A percentile compares a stretch with the other conserved stretches of the same genome.
Evolutionary conservation across 805 yeast species (phyloP).

Genomic region (Pichia californica): DNA sequence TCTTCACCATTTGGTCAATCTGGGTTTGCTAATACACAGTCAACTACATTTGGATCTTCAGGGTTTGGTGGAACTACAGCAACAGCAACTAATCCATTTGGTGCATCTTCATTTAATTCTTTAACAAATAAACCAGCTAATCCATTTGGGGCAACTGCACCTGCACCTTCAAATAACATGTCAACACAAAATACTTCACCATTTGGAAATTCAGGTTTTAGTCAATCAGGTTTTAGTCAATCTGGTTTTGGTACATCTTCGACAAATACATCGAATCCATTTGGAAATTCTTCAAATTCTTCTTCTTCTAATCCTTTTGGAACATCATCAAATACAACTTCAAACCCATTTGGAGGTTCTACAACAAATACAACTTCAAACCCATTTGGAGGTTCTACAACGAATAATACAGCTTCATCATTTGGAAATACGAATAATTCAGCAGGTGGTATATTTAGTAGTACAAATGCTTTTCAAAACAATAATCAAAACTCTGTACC

Average conservation of each 20-base stretch:
- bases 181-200: too few species aligned
- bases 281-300: constrained; percentile 2
- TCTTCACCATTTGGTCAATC: neutral
- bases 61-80: constrained; percentile 14
- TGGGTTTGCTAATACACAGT: neutral
- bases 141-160: constrained; percentile 1
- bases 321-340: constrained; percentile 23
- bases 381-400: neutral
- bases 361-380: neutral
- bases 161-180: constrained; percentile 7
- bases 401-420: neutral
- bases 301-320: constrained; percentile 10
- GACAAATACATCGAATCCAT: constrained; percentile 6
- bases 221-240: constrained; percentile 7
- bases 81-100: neutral
- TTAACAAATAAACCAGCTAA: neutral
- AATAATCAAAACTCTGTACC: constrained; percentile 4
- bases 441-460: neutral
- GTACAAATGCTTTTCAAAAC: neutral
- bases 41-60: constrained; percentile 8
- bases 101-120: constrained; percentile 2
- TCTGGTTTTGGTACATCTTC: constrained; percentile 10
- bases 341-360: constrained; percentile 8
- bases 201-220: neutral
- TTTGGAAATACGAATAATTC: neutral